Base-by-base conservation (phyloP, 805 yeast species). In the Ogataea dorogensis region DNA sequence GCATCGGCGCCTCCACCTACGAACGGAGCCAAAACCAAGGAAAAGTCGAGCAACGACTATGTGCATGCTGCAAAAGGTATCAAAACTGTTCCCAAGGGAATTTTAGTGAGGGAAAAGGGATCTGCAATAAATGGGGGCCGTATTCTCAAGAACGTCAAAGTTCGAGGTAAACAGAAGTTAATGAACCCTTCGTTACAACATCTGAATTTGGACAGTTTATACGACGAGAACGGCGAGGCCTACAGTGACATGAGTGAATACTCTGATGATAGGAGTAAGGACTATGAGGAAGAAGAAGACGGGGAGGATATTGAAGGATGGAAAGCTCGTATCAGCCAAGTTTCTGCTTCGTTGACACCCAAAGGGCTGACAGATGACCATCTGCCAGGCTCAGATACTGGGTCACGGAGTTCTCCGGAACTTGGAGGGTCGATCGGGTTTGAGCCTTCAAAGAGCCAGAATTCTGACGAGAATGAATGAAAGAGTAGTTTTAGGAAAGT, bases 241-340 rank as follows among this genome's bases (percentile, higher is more conserved):
- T 40, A 43, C 24, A 44, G 49, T 20, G 52, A 44, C 14, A 29
- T 34, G 7, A 37, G 48, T 16, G 44, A 38, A 8, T 38, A 44
- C 21, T 19, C 33, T 2, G 58, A 59, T 7, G 62, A 68, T 11
- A 56, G 68, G 5, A 79, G 78, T 43, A 49, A 77, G 7, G 44
- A 67, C 0, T 67, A 68, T 15, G 80, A 18, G 27, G 35, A 29
- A 14, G 33, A 27, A 12, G 24, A 31, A 2, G 34, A 24, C 20
- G 32, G n/a, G n/a, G n/a, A n/a, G n/a, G n/a, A n/a, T n/a, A n/a
- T 38, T 5, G 23, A 17, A 2, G 30, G 10, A 7, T 39, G 42
- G 43, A 37, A 34, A 15, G 17, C 38, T 5, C 36, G 26, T 12
- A 22, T 32, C 24, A 33, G 17, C 19, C 26, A 33, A 3, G 24